These are phyloP conservation scores for Cyanodermella asteris DNA, from an alignment of 2,329 filamentous ascomycete species.

Conservation along the genomic window DNA sequence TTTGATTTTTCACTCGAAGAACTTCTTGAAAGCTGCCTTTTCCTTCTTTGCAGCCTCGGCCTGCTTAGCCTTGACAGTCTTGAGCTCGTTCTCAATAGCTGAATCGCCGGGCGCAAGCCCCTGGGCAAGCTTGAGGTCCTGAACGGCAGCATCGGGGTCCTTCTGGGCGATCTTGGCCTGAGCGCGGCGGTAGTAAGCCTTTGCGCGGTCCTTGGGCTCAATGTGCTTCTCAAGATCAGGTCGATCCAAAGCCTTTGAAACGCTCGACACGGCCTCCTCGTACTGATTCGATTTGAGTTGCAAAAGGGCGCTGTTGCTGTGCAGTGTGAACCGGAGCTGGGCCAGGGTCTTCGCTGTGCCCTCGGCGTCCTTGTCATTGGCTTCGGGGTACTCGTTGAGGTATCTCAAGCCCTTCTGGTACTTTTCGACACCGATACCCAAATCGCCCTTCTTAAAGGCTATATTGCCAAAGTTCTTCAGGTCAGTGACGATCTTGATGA, in stretches of 20 bases:
- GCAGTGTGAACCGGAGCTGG: conserved; percentile 59
- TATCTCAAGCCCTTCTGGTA: conserved; percentile 89
- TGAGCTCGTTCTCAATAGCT: conserved; percentile 53
- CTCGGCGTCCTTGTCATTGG: conserved; percentile 43
- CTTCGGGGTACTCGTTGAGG: conserved; percentile 60
- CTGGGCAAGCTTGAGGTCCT: conserved; percentile 54
- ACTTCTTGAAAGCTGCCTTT: conserved; percentile 82
- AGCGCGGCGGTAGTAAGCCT: conserved; percentile 69
- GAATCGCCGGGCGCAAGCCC: conserved; percentile 53
- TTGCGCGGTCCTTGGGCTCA: conserved; percentile 58
- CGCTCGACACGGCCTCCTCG: conserved; percentile 47
- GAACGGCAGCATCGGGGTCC: conserved; percentile 63
- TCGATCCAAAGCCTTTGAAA: conserved; percentile 51
- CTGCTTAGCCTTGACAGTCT: conserved; percentile 54
- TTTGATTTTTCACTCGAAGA: conserved; percentile 36
- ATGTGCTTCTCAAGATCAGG: conserved; percentile 37
- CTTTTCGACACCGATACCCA: conserved; percentile 55
- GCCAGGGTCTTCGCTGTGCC: conserved; percentile 46
- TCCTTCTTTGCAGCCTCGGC: conserved; percentile 61
- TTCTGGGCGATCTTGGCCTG: conserved; percentile 53
- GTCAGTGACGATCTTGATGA: conserved; percentile 58
- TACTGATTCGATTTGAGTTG: conserved; percentile 59
- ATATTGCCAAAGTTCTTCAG: conserved; percentile 85
- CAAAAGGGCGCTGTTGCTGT: conserved; percentile 74
- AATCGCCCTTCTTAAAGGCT: conserved; percentile 64